Base-by-base conservation (phyloP, 208 protist species). In the Acanthamoeba divionensis region DNA sequence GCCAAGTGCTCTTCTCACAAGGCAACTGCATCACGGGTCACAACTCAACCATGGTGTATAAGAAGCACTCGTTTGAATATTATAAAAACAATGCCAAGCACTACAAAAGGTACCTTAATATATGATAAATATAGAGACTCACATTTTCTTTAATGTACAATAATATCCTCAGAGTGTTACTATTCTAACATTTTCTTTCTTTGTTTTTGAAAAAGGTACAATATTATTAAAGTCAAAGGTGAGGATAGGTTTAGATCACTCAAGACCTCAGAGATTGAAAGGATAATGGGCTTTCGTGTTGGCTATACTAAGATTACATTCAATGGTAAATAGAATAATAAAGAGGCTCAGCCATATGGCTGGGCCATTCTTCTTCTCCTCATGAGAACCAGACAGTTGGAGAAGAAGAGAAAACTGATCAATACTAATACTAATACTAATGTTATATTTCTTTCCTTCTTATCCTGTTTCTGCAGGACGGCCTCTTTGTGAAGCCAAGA, bases 211-310 rank as follows among this genome's bases (percentile, higher is more conserved):
- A 75, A 29, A n/a, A 77, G 67, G 0, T 80, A 80, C 45, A 57
- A 55, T 50, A 80, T 50, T 18, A 55, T 80, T 44, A 80, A 55
- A 41, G 33, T 80, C 2, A 54, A 31, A 4, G 45, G 45, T 0
- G 13, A 48, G 45, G 69, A 80, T 4, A 5, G 12, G 36, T 26
- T 57, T 21, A 44, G 69, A 9, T 80, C 69, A n/a, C 69, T 83
- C n/a, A 83, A 83, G 24, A 1, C 29, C 18, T 36, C 73, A 26
- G 73, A 83, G 24, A 83, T 83, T 18, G 73, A 83, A 26, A 18
- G 73, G 33, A 83, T 83, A n/a, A 31, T 83, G 31, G 47, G 48
- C 18, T 88, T 88, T 48, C 79, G 0, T 38, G n/a, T 63, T 63
- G 55, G 4, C 55, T 63, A 31, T 5, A 31, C n/a, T 7, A 63